phyloP scores from a whole-genome alignment of 225 moss, liverwort and hornwort species.

The Polytrichum commune region DNA sequence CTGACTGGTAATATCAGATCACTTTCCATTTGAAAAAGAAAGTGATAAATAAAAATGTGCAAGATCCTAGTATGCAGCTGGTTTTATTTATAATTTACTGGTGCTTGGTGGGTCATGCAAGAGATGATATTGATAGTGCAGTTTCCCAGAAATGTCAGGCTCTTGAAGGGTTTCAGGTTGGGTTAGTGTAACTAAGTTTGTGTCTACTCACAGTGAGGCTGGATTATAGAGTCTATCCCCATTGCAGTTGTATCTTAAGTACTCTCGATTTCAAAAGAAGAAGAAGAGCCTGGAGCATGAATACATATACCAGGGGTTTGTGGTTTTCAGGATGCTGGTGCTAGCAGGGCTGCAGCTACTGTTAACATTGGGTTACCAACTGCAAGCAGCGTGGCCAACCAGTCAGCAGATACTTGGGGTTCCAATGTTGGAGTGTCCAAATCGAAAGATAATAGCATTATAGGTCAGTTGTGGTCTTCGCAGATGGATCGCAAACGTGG shows the following conservation, averaged over 20 bases:
- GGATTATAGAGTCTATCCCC: too few species aligned
- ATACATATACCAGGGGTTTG: slow-evolving; percentile 10
- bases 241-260: not conserved
- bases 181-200: too few species aligned
- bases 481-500: slow-evolving; percentile 97
- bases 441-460: slow-evolving; percentile 65
- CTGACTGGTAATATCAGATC: too few species aligned
- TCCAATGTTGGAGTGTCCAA: slow-evolving; percentile 53
- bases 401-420: slow-evolving; percentile 54
- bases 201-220: too few species aligned
- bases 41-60: too few species aligned
- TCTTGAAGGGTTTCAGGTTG: too few species aligned
- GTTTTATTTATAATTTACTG: too few species aligned
- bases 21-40: too few species aligned
- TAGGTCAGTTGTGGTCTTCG: slow-evolving; percentile 65
- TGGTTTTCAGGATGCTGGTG: slow-evolving; percentile 53
- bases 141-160: too few species aligned
- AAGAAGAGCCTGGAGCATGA: slow-evolving; percentile 15
- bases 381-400: slow-evolving; percentile 36
- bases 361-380: slow-evolving; percentile 31
- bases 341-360: slow-evolving; percentile 29
- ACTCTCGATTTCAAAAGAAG: not conserved
- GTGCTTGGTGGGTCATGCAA: too few species aligned
- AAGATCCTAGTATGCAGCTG: too few species aligned
- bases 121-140: too few species aligned